Percentiles rank a stretch among this genome's conserved stretches.
These are phyloP conservation scores for Centaurea solstitialis DNA, from an alignment of 129 eudicot species.

Conservation along the genomic window DNA sequence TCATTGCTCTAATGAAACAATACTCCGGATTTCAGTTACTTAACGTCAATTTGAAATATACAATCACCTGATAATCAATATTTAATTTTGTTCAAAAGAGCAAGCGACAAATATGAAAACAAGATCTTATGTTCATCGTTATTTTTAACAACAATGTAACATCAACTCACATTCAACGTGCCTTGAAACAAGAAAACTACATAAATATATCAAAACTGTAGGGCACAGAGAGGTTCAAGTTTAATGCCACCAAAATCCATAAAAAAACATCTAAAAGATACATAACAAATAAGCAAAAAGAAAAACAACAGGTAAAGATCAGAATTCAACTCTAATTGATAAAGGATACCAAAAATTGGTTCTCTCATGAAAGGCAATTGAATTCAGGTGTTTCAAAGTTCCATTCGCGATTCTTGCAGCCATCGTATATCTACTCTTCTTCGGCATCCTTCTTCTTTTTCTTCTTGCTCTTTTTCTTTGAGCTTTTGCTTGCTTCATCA, in stretches of 20 bases:
- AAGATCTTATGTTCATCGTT: background rate
- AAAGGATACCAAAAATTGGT: background rate
- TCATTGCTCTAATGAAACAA: no score
- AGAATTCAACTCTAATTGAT: background rate
- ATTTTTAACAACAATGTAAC: background rate
- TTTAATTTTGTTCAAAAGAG: background rate
- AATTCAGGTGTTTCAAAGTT: slow-evolving; percentile 17
- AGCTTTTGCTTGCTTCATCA: slow-evolving; percentile 41
- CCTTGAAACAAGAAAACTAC: slow-evolving; percentile 1
- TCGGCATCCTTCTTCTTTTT: slow-evolving; percentile 60
- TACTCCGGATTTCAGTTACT: background rate
- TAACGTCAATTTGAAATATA: background rate
- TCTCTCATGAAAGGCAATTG: slow-evolving; percentile 4
- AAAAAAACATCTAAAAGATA: slow-evolving; percentile 5
- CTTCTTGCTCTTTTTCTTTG: slow-evolving; percentile 56
- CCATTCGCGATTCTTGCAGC: slow-evolving; percentile 16
- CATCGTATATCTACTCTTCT: slow-evolving; percentile 36
- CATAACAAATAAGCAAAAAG: slow-evolving; percentile 17
- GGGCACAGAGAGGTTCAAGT: slow-evolving; percentile 10
- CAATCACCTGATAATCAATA: background rate
- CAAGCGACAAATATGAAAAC: background rate
- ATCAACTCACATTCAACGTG: background rate
- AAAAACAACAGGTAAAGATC: slow-evolving; percentile 25
- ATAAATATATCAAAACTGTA: slow-evolving; percentile 25
- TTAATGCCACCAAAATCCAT: slow-evolving; percentile 25